Conservation (phyloP, 2,329 filamentous ascomycete genomes). For the Harringtonia lauricola region DNA sequence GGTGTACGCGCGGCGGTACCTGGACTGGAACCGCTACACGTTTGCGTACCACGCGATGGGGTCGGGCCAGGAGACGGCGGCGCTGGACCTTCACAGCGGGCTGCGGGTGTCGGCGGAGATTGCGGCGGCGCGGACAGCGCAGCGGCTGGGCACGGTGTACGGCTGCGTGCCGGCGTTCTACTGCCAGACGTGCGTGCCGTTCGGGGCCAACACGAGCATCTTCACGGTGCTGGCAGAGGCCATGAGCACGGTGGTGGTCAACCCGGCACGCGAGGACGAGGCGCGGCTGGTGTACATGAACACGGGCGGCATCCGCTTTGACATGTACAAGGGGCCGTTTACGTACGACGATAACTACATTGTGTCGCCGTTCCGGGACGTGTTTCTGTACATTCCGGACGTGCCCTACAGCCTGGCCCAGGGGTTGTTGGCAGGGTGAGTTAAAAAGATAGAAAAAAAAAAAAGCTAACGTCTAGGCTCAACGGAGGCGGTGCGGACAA, state of each 20-base stretch:
- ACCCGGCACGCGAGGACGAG: conserved; percentile 33
- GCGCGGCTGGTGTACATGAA: conserved; percentile 49
- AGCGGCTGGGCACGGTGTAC: conserved; percentile 44
- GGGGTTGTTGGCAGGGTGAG: conserved; percentile 12
- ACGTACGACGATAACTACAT: conserved; percentile 42
- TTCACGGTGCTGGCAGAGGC: conserved; percentile 41
- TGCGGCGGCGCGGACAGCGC: conserved; percentile 33
- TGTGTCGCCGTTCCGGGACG: conserved; percentile 42
- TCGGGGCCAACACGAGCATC: conserved; percentile 39
- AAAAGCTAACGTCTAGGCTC: conserved; percentile 25
- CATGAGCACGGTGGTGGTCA: conserved; percentile 39
- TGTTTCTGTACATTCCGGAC: conserved; percentile 40
- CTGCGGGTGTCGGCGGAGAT: conserved; percentile 12
- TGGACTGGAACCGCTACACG: conserved; percentile 58
- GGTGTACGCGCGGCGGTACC: conserved; percentile 47
- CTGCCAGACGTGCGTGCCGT: conserved; percentile 45
- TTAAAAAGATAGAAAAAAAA: no score
- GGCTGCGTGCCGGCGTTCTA: conserved; percentile 51
- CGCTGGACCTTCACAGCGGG: conserved; percentile 13
- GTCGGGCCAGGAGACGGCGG: conserved; percentile 5
- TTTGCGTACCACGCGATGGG: conserved; percentile 52
- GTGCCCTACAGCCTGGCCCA: conserved; percentile 37
- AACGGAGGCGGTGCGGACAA: conserved; percentile 28
- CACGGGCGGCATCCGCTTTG: conserved; percentile 50
- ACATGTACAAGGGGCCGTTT: conserved; percentile 51